Conservation (phyloP, 106 monocot species). For the Chionographis japonica region DNA sequence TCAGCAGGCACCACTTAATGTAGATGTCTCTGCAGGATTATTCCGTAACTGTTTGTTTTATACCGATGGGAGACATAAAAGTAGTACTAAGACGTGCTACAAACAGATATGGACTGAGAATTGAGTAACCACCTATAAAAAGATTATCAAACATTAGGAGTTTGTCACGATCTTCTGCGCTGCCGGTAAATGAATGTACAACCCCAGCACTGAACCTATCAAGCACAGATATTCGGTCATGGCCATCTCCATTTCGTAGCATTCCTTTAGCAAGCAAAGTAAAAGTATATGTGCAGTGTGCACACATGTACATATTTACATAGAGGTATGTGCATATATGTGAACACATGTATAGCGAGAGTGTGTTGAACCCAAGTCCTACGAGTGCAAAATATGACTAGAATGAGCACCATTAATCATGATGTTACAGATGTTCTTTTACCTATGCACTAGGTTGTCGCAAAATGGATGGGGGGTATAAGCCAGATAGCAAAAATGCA, state of each 20-base stretch:
- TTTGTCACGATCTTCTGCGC: constrained; percentile 69
- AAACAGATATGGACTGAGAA: background rate
- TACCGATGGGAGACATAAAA: too few relatives aligned
- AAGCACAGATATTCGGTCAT: constrained; percentile 2
- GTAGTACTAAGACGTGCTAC: background rate
- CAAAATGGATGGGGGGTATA: too few relatives aligned
- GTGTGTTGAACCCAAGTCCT: too few relatives aligned
- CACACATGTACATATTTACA: too few relatives aligned
- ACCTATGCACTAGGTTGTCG: too few relatives aligned
- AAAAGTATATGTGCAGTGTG: background rate
- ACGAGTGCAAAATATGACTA: too few relatives aligned
- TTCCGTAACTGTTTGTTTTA: background rate
- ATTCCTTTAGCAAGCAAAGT: background rate
- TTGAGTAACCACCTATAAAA: constrained; percentile 67
- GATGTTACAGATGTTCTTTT: too few relatives aligned
- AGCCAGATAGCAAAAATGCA: too few relatives aligned
- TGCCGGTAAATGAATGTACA: constrained; percentile 96
- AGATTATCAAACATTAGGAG: constrained; percentile 81
- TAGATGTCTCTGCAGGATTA: background rate
- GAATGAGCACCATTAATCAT: too few relatives aligned
- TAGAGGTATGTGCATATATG: too few relatives aligned
- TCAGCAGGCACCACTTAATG: too few relatives aligned
- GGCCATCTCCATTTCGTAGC: background rate
- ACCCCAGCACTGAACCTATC: constrained; percentile 72
- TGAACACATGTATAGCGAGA: too few relatives aligned